phyloP scores from a whole-genome alignment of 805 yeast species.

The Kluyveromyces dobzhanskii region DNA sequence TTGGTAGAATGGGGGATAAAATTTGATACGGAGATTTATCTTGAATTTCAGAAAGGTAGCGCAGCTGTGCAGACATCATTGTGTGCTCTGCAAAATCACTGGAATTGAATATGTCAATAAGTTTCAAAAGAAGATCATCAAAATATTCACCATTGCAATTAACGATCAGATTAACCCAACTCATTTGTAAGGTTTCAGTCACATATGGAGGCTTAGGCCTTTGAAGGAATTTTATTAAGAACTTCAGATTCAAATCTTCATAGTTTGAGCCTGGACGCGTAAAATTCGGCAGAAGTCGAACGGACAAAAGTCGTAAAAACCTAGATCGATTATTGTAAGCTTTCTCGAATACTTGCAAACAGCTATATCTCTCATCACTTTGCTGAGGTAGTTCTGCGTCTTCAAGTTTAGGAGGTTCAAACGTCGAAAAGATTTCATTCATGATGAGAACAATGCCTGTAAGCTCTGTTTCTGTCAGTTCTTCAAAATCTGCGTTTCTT shows the following conservation, averaged over 20 bases:
- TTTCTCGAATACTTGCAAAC: slow-evolving; percentile 34
- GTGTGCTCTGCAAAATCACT: slow-evolving; percentile 50
- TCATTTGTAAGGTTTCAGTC: slow-evolving; percentile 50
- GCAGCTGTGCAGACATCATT: slow-evolving; percentile 59
- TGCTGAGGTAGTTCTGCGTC: slow-evolving; percentile 11
- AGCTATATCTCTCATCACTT: background rate
- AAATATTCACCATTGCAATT: slow-evolving; percentile 59
- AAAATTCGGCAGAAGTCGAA: slow-evolving; percentile 46
- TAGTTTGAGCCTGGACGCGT: slow-evolving; percentile 32
- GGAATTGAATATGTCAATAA: slow-evolving; percentile 61
- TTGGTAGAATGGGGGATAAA: slow-evolving; percentile 70
- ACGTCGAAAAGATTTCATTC: slow-evolving; percentile 44
- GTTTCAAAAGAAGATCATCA: slow-evolving; percentile 53
- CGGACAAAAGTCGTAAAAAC: slow-evolving; percentile 46
- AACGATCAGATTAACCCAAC: slow-evolving; percentile 59
- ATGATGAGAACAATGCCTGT: slow-evolving; percentile 40
- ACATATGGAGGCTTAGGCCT: slow-evolving; percentile 31
- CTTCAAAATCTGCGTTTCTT: slow-evolving; percentile 15
- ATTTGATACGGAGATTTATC: slow-evolving; percentile 68
- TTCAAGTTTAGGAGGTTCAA: slow-evolving; percentile 36
- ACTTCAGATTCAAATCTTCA: slow-evolving; percentile 37
- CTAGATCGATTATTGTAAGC: slow-evolving; percentile 39
- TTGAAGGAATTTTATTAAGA: slow-evolving; percentile 36
- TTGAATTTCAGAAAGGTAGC: slow-evolving; percentile 47
- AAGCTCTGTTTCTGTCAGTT: slow-evolving; percentile 24